Conservation (phyloP, 1,139 yeast genomes). For the Kodamaea ohmeri region DNA sequence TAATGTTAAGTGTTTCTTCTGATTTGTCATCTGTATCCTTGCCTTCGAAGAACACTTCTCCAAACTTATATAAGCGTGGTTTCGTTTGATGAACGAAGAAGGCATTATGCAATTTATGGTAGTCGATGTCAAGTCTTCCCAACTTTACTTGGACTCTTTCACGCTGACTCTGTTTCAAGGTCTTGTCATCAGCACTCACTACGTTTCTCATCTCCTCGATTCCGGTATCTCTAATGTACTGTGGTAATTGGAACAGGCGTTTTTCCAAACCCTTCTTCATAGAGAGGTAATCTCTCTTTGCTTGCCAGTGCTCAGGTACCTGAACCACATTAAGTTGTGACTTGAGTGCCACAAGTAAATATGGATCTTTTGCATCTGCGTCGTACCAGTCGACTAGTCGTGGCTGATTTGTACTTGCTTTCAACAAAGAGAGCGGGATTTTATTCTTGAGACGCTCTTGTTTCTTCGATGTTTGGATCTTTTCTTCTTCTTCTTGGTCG, state of each 20-base stretch:
- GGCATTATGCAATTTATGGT: constrained; percentile 77
- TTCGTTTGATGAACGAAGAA: constrained; percentile 78
- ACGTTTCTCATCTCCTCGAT: constrained; percentile 79
- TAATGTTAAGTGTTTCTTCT: constrained; percentile 36
- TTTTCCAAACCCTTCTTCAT: constrained; percentile 69
- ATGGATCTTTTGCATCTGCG: constrained; percentile 80
- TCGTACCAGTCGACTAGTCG: constrained; percentile 86
- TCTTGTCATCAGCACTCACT: constrained; percentile 37
- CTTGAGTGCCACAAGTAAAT: constrained; percentile 61
- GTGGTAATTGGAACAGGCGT: constrained; percentile 74
- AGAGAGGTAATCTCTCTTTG: constrained; percentile 75
- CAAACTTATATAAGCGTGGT: constrained; percentile 66
- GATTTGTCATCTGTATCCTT: constrained; percentile 55
- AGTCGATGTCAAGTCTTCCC: constrained; percentile 86
- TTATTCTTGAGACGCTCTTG: constrained; percentile 52
- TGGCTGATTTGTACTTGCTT: constrained; percentile 59
- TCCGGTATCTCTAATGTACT: constrained; percentile 78
- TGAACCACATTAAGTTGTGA: constrained; percentile 65
- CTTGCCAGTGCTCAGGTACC: constrained; percentile 85
- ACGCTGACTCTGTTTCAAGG: constrained; percentile 72
- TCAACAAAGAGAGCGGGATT: constrained; percentile 67
- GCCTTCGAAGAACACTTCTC: constrained; percentile 81
- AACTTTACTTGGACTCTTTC: constrained; percentile 87
- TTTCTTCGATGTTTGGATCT: constrained; percentile 29
- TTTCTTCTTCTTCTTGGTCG: constrained; percentile 9